These are phyloP conservation scores for Penicillium argentinense DNA, from an alignment of 495 filamentous ascomycete species.

Conservation along the genomic window DNA sequence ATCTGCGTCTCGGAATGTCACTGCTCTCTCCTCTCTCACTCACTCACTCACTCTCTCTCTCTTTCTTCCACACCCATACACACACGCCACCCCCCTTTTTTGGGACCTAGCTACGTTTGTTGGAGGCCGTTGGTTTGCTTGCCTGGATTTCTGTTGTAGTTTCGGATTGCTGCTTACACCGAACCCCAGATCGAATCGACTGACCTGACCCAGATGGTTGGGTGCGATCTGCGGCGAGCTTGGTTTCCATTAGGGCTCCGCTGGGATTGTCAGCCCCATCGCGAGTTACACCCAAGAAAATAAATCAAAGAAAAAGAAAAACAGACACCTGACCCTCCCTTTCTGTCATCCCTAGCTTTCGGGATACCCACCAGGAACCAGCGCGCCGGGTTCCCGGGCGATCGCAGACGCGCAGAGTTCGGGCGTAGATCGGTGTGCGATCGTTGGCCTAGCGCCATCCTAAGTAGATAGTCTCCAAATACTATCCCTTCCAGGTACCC, in stretches of 20 bases:
- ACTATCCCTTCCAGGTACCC: constrained; percentile 16
- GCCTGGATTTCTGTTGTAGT: too few relatives aligned
- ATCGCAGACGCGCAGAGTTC: constrained; percentile 25
- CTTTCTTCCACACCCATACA: too few relatives aligned
- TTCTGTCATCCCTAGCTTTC: constrained; percentile 11
- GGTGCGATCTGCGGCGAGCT: too few relatives aligned
- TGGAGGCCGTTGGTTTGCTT: too few relatives aligned
- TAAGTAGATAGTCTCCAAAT: constrained; percentile 16
- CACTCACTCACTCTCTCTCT: background rate
- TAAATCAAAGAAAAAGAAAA: constrained; percentile 2
- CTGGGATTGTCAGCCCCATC: constrained; percentile 24
- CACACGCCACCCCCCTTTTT: constrained; percentile 2
- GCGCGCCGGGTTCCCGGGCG: constrained; percentile 28
- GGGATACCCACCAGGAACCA: constrained; percentile 25
- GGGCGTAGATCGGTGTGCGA: constrained; percentile 24
- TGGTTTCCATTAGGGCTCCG: background rate
- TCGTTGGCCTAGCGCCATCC: constrained; percentile 11
- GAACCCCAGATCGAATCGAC: too few relatives aligned
- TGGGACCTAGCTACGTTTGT: too few relatives aligned
- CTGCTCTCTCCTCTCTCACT: too few relatives aligned
- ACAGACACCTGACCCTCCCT: constrained; percentile 10
- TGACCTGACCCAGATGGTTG: too few relatives aligned
- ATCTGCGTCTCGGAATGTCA: constrained; percentile 1
- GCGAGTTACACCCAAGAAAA: constrained; percentile 26
- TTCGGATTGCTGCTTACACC: too few relatives aligned